Percentiles rank a stretch among this genome's conserved stretches.
Evolutionary conservation across 2,329 filamentous ascomycete species (phyloP).

Genomic region (Ceratocystis harringtonii): DNA sequence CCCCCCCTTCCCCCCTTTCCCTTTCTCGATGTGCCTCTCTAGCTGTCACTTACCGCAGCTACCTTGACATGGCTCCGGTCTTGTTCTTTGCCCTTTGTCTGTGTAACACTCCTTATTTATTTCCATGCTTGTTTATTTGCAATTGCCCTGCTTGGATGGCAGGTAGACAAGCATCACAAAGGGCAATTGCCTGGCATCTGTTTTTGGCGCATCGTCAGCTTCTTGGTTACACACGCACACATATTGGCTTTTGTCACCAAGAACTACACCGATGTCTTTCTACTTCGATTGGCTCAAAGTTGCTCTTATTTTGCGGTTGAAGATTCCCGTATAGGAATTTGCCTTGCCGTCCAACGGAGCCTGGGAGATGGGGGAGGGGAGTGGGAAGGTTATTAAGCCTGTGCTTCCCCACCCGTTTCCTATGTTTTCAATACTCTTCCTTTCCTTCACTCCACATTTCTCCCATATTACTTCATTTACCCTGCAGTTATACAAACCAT

Average conservation of each 20-base stretch:
- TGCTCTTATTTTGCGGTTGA: background rate
- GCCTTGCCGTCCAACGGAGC: background rate
- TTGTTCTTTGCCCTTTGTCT: background rate
- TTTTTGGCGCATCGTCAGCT: background rate
- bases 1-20: no score
- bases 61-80: background rate
- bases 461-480: background rate
- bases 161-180: background rate
- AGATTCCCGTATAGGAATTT: background rate
- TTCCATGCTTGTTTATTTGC: background rate
- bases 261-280: background rate
- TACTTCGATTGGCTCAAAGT: background rate
- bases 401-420: background rate
- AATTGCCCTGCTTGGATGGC: background rate
- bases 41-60: background rate
- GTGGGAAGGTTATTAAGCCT: background rate
- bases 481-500: background rate
- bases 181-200: background rate
- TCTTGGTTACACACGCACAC: background rate
- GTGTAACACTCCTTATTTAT: background rate
- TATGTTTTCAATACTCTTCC: background rate
- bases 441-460: background rate
- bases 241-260: background rate
- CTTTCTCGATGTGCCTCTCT: background rate
- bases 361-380: background rate